A percentile compares a stretch with the other conserved stretches of the same genome.
phyloP scores from a whole-genome alignment of 2,329 filamentous ascomycete genomes.

The Penicillium sp. region DNA sequence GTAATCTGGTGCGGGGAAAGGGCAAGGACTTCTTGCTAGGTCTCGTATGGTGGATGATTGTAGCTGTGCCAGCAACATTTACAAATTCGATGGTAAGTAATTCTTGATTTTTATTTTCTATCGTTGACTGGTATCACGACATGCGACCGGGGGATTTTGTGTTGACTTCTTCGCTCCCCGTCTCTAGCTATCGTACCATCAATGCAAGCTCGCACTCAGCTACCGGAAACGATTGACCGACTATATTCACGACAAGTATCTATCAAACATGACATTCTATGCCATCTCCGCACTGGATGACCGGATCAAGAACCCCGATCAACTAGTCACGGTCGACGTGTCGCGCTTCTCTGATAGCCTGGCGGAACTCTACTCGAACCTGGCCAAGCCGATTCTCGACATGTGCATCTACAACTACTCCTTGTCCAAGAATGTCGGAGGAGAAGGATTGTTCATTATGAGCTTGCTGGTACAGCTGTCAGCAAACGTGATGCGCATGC shows the following conservation, averaged over 20 bases:
- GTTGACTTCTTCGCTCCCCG: slow-evolving; percentile 11
- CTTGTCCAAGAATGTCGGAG: slow-evolving; percentile 90
- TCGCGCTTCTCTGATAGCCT: slow-evolving; percentile 94
- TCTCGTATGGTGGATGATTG: slow-evolving; percentile 97
- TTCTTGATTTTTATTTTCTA: background rate
- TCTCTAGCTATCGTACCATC: slow-evolving; percentile 84
- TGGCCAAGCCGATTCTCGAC: slow-evolving; percentile 91
- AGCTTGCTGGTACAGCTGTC: slow-evolving; percentile 89
- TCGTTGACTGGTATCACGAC: background rate
- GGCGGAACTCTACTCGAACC: slow-evolving; percentile 92
- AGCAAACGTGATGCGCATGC: slow-evolving; percentile 86
- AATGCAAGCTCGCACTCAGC: slow-evolving; percentile 88
- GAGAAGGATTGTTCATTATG: slow-evolving; percentile 95
- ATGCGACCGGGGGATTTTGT: slow-evolving; percentile 16
- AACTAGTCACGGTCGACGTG: slow-evolving; percentile 95
- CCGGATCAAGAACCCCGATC: slow-evolving; percentile 97
- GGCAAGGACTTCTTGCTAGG: slow-evolving; percentile 86
- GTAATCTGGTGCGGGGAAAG: slow-evolving; percentile 85
- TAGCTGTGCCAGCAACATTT: slow-evolving; percentile 93
- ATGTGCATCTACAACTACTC: slow-evolving; percentile 98
- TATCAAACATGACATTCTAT: slow-evolving; percentile 98
- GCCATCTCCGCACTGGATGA: slow-evolving; percentile 93
- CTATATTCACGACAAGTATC: slow-evolving; percentile 91
- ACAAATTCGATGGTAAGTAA: slow-evolving; percentile 91
- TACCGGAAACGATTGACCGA: slow-evolving; percentile 94